Percentiles rank a stretch among this genome's conserved stretches.
phyloP scores from a whole-genome alignment of 495 filamentous ascomycete species.

The Eremomyces bilateralis region DNA sequence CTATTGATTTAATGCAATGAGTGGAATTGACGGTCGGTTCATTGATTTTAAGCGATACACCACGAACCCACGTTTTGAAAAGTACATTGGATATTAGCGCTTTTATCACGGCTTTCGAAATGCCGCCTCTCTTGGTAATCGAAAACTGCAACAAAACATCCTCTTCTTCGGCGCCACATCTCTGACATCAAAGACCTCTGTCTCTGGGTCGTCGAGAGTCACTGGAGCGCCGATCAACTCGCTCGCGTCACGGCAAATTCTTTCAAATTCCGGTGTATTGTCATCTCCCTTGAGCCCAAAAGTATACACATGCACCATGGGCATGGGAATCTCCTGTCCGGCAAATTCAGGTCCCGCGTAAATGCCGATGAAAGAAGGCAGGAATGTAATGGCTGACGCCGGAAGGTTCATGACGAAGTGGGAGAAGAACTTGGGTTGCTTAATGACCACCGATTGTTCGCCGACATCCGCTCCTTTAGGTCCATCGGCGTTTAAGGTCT shows the following conservation, averaged over 20 bases:
- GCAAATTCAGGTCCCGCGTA: conserved; percentile 23
- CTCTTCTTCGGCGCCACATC: conserved; percentile 82
- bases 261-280: conserved; percentile 32
- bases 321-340: conserved; percentile 30
- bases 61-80: background rate
- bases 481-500: conserved; percentile 15
- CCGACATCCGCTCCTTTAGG: conserved; percentile 4
- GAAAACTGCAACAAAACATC: conserved; percentile 92
- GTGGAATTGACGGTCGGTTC: too few species aligned
- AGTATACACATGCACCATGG: conserved; percentile 79
- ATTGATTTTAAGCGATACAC: background rate
- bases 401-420: conserved; percentile 98
- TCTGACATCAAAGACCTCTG: conserved; percentile 55
- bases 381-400: conserved; percentile 64
- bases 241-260: conserved; percentile 50
- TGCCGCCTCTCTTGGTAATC: conserved; percentile 60
- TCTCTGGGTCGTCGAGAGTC: conserved; percentile 26
- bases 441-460: background rate
- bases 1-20: background rate
- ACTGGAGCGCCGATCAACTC: conserved; percentile 38
- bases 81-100: background rate
- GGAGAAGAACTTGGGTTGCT: conserved; percentile 34
- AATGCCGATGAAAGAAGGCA: conserved; percentile 64
- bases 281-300: conserved; percentile 43
- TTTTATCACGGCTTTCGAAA: conserved; percentile 24